phyloP scores from a whole-genome alignment of 1,139 yeast species.

The Spencermartinsiella ligniputridi region DNA sequence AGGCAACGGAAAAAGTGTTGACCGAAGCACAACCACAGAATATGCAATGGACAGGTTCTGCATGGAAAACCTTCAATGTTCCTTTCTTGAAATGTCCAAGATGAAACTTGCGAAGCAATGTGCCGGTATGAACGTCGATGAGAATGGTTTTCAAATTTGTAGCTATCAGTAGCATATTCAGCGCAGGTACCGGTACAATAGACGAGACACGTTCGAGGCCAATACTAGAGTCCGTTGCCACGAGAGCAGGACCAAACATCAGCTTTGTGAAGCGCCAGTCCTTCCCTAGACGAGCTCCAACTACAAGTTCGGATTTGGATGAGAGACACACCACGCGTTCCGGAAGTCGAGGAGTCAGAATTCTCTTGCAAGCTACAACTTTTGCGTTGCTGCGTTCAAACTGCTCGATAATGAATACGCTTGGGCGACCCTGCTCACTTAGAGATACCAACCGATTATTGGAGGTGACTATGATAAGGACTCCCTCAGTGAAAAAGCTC shows the following conservation, averaged over 20 bases:
- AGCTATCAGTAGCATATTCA: slow-evolving; percentile 29
- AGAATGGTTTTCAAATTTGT: slow-evolving; percentile 33
- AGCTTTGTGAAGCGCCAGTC: slow-evolving; percentile 49
- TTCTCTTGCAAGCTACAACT: slow-evolving; percentile 48
- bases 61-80: slow-evolving; percentile 65
- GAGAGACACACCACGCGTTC: slow-evolving; percentile 64
- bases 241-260: neutral
- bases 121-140: slow-evolving; percentile 76
- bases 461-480: slow-evolving; percentile 21
- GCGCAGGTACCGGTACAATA: slow-evolving; percentile 21
- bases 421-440: slow-evolving; percentile 16
- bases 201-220: neutral
- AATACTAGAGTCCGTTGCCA: neutral
- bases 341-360: slow-evolving; percentile 68
- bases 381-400: slow-evolving; percentile 8
- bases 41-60: slow-evolving; percentile 81
- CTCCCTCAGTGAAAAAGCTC: slow-evolving; percentile 22
- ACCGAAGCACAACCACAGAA: slow-evolving; percentile 89
- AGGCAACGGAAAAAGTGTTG: slow-evolving; percentile 64
- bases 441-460: slow-evolving; percentile 20
- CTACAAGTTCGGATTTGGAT: slow-evolving; percentile 48
- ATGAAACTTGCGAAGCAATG: slow-evolving; percentile 48
- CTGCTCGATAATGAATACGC: slow-evolving; percentile 11
- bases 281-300: slow-evolving; percentile 62
- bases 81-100: slow-evolving; percentile 62